Evolutionary conservation across 179 eudicot genomes (phyloP), one percentile per base, ranked within the genome.

Genomic region (Amaranthus tricolor): DNA sequence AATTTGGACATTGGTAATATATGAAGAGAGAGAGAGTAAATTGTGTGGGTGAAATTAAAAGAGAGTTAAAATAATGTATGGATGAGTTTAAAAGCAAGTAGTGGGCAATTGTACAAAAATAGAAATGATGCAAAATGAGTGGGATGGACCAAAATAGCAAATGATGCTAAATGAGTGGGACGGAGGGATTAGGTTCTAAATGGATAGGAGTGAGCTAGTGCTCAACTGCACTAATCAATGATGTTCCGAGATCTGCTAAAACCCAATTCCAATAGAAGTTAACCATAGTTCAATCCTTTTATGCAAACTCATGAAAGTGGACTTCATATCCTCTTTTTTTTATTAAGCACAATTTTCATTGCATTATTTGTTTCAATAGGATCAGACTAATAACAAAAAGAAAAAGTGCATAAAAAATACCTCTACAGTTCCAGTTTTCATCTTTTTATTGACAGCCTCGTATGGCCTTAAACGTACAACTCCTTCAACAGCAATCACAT

Each of bases 361-460:
- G 24, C 52, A 65, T 14, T 21, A 8, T 45, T 43, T 2, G 9
- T 65, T 45, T 9, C 52, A 65, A 65, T 7, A 19, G n/a, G 14
- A 12, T 20, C 13, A 47, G 24, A 31, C 40, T 19, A 62, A 16
- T 17, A 44, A 58, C 10, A 43, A 45, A 58, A 14, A 21, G 51
- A 70, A 9, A 71, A 71, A 71, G 52, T 45, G 20, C 50, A 21
- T 1, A 48, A 45, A 48, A 68, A 73, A 74, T 78, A 92, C 98
- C 94, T 94, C 98, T 72, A 94, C 81, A 85, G 66, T 84, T 67
- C 97, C 98, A 31, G 97, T 94, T 84, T 84, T 87, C 97, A 94
- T 92, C 82, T 88, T 91, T 78, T 77, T 84, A 77, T 94, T 94
- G 44, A 92, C 72, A 9, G 97, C 88, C 75, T 92, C 98, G 57